A percentile compares a stretch with the other conserved stretches of the same genome.
phyloP scores from a whole-genome alignment of 2,329 filamentous ascomycete species.

The Fusarium sp. region DNA sequence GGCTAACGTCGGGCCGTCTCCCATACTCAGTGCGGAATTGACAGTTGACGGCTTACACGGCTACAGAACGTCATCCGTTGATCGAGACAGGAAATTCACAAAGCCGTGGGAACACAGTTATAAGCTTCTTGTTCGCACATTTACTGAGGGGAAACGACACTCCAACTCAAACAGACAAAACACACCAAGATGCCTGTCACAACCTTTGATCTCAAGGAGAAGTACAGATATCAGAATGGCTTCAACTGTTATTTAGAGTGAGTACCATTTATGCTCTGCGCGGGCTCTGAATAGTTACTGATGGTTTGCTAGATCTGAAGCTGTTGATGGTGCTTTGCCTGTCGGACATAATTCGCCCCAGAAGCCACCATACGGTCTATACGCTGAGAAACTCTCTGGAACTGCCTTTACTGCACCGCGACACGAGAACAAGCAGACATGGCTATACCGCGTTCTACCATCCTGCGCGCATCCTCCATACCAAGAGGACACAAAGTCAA shows the following conservation, averaged over 20 bases:
- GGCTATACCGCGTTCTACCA: constrained; percentile 77
- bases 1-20: constrained; percentile 47
- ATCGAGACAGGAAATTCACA: constrained; percentile 22
- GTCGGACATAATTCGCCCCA: constrained; percentile 84
- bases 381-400: constrained; percentile 82
- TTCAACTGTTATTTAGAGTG: constrained; percentile 83
- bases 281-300: neutral
- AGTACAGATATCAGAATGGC: constrained; percentile 81
- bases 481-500: constrained; percentile 54
- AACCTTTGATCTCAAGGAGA: constrained; percentile 59
- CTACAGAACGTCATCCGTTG: constrained; percentile 35
- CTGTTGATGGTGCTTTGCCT: constrained; percentile 78
- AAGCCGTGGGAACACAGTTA: constrained; percentile 33
- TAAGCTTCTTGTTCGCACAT: constrained; percentile 34
- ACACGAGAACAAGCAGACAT: constrained; percentile 75
- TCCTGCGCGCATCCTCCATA: constrained; percentile 70
- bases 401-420: constrained; percentile 77
- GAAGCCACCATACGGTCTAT: constrained; percentile 80
- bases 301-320: constrained; percentile 70
- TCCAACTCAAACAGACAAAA: neutral
- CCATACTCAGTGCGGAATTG: constrained; percentile 41
- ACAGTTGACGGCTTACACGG: constrained; percentile 35
- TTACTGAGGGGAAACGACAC: neutral
- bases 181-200: constrained; percentile 60
- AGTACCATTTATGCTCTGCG: constrained; percentile 41